These are phyloP conservation scores for Steccherinum ochraceum DNA, from an alignment of 768 basidiomycete genomes.

Conservation along the genomic window DNA sequence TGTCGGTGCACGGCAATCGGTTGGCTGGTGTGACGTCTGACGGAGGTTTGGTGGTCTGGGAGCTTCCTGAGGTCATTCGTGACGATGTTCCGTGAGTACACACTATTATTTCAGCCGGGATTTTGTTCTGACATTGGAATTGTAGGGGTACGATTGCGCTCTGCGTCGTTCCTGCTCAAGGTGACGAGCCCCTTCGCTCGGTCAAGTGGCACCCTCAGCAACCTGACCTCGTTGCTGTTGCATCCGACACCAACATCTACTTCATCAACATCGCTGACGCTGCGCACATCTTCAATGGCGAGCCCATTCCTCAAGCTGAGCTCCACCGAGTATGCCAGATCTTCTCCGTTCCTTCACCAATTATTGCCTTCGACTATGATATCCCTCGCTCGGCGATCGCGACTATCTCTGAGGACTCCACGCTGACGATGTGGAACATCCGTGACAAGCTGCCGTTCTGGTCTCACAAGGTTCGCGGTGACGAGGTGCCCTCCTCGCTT, in stretches of 20 bases:
- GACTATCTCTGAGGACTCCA: conserved; percentile 78
- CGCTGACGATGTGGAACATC: conserved; percentile 76
- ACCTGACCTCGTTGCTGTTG: conserved; percentile 74
- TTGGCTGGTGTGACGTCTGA: conserved; percentile 84
- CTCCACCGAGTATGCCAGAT: conserved; percentile 62
- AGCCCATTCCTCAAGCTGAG: conserved; percentile 63
- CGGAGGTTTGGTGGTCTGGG: conserved; percentile 87
- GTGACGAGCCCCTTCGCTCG: conserved; percentile 59
- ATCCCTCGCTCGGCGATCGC: conserved; percentile 70
- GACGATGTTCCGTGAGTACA: conserved; percentile 78
- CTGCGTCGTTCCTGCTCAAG: conserved; percentile 59
- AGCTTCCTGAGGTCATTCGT: conserved; percentile 74
- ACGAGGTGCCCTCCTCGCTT: conserved; percentile 76
- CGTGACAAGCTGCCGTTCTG: conserved; percentile 72
- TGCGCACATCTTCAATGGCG: conserved; percentile 52
- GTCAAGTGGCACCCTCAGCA: conserved; percentile 90
- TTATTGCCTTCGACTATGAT: conserved; percentile 85
- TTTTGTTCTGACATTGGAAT: conserved; percentile 5
- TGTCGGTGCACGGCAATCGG: conserved; percentile 80
- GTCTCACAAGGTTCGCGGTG: conserved; percentile 70
- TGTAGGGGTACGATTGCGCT: conserved; percentile 60
- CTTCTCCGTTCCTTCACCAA: conserved; percentile 62
- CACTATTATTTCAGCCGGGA: conserved; percentile 1
- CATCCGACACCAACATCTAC: conserved; percentile 70
- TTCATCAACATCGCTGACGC: conserved; percentile 67